phyloP scores from a whole-genome alignment of 1,139 yeast genomes.

The Blastobotrys capitulatus region DNA sequence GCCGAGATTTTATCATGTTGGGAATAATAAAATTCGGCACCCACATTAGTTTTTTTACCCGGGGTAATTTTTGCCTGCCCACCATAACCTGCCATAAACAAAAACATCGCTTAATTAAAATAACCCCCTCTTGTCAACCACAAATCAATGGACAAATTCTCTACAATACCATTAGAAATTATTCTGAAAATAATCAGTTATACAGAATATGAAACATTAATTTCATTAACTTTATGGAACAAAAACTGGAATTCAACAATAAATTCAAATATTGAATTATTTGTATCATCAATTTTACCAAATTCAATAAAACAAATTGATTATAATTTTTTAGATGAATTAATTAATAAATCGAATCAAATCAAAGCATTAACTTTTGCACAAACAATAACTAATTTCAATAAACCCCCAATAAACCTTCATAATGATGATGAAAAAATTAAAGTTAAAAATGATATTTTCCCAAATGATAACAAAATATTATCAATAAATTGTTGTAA shows the following conservation, averaged over 20 bases:
- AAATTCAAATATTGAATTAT: background rate
- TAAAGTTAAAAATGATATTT: background rate
- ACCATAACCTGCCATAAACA: too few species aligned
- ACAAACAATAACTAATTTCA: background rate
- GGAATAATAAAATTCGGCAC: too few species aligned
- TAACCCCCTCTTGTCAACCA: too few species aligned
- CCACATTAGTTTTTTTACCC: too few species aligned
- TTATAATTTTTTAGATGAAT: background rate
- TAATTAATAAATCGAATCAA: background rate
- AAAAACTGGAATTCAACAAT: background rate
- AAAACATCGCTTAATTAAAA: too few species aligned
- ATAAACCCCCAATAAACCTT: too few species aligned
- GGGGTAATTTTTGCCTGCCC: too few species aligned
- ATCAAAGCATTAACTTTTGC: background rate
- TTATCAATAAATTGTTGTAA: background rate
- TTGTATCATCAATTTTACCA: background rate
- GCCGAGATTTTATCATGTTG: too few species aligned
- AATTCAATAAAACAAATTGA: too few species aligned
- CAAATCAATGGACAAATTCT: background rate
- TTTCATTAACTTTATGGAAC: background rate
- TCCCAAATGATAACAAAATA: background rate
- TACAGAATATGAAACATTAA: background rate
- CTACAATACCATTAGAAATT: background rate
- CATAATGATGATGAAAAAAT: background rate
- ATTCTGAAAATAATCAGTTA: background rate